Evolutionary conservation across 306 rosid species (phyloP).

Genomic region (Glycine soja): DNA sequence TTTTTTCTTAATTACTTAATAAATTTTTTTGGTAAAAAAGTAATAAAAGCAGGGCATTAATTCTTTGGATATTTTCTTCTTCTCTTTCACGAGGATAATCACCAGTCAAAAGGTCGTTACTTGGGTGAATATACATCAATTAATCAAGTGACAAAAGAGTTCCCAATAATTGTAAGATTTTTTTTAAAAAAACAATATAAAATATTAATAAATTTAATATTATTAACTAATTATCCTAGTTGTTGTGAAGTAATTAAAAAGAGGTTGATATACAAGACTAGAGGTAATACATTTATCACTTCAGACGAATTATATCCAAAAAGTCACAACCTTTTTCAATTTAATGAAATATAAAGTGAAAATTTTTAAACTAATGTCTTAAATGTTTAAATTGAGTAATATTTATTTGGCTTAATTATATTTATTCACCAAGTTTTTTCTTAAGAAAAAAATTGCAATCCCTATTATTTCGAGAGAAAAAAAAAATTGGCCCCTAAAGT

Average conservation of each 20-base stretch:
- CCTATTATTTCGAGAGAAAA: too few relatives aligned
- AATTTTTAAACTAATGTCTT: too few relatives aligned
- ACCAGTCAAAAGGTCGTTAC: background rate
- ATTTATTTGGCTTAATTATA: too few relatives aligned
- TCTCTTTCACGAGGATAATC: background rate
- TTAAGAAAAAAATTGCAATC: too few relatives aligned
- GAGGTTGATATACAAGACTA: background rate
- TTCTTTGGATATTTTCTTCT: background rate
- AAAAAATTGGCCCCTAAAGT: too few relatives aligned
- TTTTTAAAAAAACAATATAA: background rate
- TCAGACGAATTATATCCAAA: background rate
- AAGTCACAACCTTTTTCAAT: background rate
- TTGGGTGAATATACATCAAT: background rate
- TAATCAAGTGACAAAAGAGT: background rate
- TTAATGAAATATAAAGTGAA: background rate
- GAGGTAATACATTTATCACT: background rate
- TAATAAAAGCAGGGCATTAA: background rate
- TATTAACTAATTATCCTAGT: background rate
- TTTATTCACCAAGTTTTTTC: too few relatives aligned
- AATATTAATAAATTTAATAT: background rate
- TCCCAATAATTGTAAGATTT: too few relatives aligned
- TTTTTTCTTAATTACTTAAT: background rate
- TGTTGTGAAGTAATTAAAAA: background rate
- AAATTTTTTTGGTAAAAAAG: background rate
- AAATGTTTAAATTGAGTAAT: background rate